Conservation (phyloP, 73 alveolate genomes). For the Symbiodinium pilosum region DNA sequence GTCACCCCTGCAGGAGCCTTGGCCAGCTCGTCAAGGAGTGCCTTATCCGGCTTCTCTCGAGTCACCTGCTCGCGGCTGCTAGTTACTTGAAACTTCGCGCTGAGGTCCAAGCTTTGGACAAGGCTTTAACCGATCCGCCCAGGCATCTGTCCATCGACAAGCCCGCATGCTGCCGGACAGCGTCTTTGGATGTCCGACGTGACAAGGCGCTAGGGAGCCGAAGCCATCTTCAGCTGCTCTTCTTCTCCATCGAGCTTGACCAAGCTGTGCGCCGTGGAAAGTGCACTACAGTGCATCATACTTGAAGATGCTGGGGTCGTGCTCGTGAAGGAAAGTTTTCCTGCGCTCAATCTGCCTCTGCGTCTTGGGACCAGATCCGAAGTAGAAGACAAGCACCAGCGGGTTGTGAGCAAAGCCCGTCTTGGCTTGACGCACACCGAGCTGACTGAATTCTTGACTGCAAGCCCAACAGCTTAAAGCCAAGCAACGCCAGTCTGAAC, state of each 20-base stretch:
- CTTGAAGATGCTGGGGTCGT: conserved; percentile 8
- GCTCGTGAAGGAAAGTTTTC: conserved; percentile 51
- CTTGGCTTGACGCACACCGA: neutral
- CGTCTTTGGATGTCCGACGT: no score
- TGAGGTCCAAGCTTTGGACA: no score
- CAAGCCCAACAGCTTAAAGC: neutral
- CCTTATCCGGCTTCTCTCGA: neutral
- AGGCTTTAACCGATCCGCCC: no score
- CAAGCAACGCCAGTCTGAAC: neutral
- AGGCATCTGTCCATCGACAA: no score
- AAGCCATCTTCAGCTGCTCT: no score
- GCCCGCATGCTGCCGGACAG: no score
- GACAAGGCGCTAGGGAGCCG: no score
- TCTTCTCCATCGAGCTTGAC: no score
- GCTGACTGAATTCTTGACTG: neutral
- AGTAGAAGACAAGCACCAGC: conserved; percentile 31
- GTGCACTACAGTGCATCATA: neutral
- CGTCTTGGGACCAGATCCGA: conserved; percentile 1
- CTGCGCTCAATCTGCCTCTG: conserved; percentile 3
- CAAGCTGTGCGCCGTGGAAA: no score
- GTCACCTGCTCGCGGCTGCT: neutral
- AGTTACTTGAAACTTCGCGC: no score
- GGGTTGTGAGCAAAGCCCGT: neutral
- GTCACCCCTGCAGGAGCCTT: no score
- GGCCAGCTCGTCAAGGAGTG: neutral